These are phyloP conservation scores for Zarea fungicola DNA, from an alignment of 2,329 filamentous ascomycete genomes.

Conservation along the genomic window DNA sequence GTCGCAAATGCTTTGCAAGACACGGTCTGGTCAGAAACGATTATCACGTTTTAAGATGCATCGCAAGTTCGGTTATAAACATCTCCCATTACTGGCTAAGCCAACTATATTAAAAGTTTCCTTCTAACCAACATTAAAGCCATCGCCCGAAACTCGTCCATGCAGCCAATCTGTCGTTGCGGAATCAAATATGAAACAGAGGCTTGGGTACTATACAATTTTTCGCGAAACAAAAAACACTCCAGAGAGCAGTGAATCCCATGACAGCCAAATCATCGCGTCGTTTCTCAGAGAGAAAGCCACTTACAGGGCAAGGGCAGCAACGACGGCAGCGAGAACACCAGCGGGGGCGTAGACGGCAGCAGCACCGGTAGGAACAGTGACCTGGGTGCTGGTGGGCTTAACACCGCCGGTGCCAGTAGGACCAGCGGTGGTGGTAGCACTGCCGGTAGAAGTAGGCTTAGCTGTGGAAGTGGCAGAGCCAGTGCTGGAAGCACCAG, in stretches of 20 bases:
- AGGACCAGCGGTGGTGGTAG: too few relatives aligned
- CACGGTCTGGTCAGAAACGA: too few relatives aligned
- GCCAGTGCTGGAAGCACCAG: slow-evolving; percentile 1
- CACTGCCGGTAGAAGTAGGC: background rate
- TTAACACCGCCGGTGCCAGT: slow-evolving; percentile 13
- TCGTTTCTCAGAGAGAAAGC: slow-evolving; percentile 3
- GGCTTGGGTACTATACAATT: slow-evolving; percentile 13
- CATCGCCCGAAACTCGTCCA: background rate
- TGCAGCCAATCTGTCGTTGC: background rate
- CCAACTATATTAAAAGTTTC: slow-evolving; percentile 13
- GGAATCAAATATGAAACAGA: slow-evolving; percentile 7
- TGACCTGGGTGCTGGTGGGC: slow-evolving; percentile 11
- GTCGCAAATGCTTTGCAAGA: too few relatives aligned
- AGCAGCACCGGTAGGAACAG: slow-evolving; percentile 5
- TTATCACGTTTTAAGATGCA: too few relatives aligned
- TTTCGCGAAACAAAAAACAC: background rate
- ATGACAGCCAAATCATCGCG: slow-evolving; percentile 7
- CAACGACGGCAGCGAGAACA: slow-evolving; percentile 12
- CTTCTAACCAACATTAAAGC: slow-evolving; percentile 7
- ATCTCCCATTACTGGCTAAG: slow-evolving; percentile 12
- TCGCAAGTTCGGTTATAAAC: background rate
- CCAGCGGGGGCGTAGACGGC: slow-evolving; percentile 11
- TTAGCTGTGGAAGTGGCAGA: background rate
- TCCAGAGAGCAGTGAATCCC: slow-evolving; percentile 3
- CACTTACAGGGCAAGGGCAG: slow-evolving; percentile 14